Evolutionary conservation across 441 rosid species (phyloP), one percentile per base, ranked within the genome.

Genomic region (Corymbia citriodora): DNA sequence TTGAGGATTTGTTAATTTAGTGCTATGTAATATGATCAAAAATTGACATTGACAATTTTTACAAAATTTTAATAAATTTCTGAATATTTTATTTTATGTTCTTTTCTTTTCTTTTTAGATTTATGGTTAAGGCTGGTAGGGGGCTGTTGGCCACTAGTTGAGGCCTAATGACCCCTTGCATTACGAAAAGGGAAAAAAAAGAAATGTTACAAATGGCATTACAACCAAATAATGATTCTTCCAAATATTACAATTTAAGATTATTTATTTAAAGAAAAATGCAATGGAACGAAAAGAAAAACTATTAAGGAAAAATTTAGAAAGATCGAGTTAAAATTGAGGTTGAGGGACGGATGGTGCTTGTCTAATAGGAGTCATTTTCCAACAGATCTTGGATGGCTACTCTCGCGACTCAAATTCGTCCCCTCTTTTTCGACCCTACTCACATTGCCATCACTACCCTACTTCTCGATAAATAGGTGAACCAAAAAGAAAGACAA

Each of bases 31-130:
- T 29, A 59, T 59, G 14, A 7, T 59, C 10, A 13, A 25, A 25
- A 0, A 0, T 0, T 10, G 14, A 59, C 10, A 2, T 0, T 59
- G 63, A 25, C 65, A 59, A 59, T 10, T 59, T 59, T 59, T 59
- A 59, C n/a, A 59, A 57, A 0, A 10, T 10, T 25, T 25, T 23
- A 57, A 9, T 57, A 9, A 59, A 25, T 4, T 25, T 59, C 2
- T 25, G 11, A 59, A 59, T 25, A 59, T 59, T 23, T 59, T 25
- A 0, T 25, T 57, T 1, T 59, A 59, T 25, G 23, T 59, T 59
- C 7, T 25, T 59, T 59, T 0, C 7, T 25, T 57, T 59, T 23
- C 29, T 57, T 59, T 59, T 59, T 0, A 9, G 1, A 59, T 59
- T 25, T n/a, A 59, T 59, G 65, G 65, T 59, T 59, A 57, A 57